Evolutionary conservation across 139 green algal species (phyloP).

Genomic region (Chlamydomonas sp.): DNA sequence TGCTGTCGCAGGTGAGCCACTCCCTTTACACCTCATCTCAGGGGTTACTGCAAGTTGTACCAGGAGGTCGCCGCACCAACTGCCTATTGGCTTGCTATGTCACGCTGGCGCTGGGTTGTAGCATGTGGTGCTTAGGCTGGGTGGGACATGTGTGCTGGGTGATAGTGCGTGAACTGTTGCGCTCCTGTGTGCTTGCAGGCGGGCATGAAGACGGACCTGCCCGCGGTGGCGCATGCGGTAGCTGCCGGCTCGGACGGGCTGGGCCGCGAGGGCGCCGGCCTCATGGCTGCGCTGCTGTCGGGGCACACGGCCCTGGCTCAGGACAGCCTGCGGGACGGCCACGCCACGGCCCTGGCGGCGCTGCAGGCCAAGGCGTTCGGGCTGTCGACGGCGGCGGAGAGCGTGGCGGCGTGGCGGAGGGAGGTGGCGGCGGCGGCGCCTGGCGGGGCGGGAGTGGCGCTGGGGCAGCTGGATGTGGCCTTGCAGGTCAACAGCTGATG

Average conservation of each 20-base stretch:
- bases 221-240: constrained; percentile 14
- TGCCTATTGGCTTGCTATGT: too few species aligned
- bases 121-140: too few species aligned
- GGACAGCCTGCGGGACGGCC: constrained; percentile 26
- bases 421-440: constrained; percentile 15
- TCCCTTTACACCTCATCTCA: too few species aligned
- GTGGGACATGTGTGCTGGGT: too few species aligned
- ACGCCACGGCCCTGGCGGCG: constrained; percentile 8
- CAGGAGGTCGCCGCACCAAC: too few species aligned
- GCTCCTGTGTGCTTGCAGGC: not conserved
- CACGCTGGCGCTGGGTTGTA: too few species aligned
- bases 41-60: too few species aligned
- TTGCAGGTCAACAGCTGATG: not conserved
- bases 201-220: constrained; percentile 35
- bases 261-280: not conserved
- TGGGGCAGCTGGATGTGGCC: constrained; percentile 19
- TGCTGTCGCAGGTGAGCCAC: constrained; percentile 9
- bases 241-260: constrained; percentile 6
- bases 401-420: constrained; percentile 25
- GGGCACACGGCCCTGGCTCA: constrained; percentile 37
- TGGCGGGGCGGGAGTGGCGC: not conserved
- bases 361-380: constrained; percentile 32
- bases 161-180: too few species aligned
- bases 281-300: constrained; percentile 39
- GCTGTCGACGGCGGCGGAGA: constrained; percentile 1